phyloP scores from a whole-genome alignment of 148 eudicot genomes.

The Suaeda aralocaspica region DNA sequence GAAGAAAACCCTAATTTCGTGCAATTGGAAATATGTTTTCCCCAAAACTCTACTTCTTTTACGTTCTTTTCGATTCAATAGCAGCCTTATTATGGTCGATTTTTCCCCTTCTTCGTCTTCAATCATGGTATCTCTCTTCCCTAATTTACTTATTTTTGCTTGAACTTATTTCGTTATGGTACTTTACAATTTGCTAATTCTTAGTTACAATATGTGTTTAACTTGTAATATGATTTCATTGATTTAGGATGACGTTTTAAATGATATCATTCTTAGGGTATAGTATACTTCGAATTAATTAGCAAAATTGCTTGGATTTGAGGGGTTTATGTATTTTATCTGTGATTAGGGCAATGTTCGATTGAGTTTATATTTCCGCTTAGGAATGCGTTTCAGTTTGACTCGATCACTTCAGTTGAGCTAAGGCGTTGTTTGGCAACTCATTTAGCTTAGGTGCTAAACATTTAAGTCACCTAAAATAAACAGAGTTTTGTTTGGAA shows the following conservation, averaged over 20 bases:
- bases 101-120: slow-evolving; percentile 7
- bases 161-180: neutral
- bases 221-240: neutral
- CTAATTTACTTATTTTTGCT: neutral
- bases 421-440: too few relatives aligned
- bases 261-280: neutral
- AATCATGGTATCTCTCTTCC: slow-evolving; percentile 2
- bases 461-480: too few relatives aligned
- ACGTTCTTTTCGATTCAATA: slow-evolving; percentile 7
- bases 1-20: slow-evolving; percentile 11
- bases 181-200: neutral
- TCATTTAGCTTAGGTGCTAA: too few relatives aligned
- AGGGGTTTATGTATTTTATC: neutral
- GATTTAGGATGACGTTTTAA: neutral
- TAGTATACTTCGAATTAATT: neutral
- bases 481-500: too few relatives aligned
- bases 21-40: slow-evolving; percentile 11
- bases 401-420: too few relatives aligned
- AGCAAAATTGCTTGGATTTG: neutral
- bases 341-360: too few relatives aligned
- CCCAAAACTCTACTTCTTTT: slow-evolving; percentile 14
- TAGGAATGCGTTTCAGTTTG: too few relatives aligned
- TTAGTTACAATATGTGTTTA: neutral
- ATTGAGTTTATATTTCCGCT: too few relatives aligned
- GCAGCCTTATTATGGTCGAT: slow-evolving; percentile 6